Conservation (phyloP, 345 rosid genomes). For the Eucalyptus guilfoylei region DNA sequence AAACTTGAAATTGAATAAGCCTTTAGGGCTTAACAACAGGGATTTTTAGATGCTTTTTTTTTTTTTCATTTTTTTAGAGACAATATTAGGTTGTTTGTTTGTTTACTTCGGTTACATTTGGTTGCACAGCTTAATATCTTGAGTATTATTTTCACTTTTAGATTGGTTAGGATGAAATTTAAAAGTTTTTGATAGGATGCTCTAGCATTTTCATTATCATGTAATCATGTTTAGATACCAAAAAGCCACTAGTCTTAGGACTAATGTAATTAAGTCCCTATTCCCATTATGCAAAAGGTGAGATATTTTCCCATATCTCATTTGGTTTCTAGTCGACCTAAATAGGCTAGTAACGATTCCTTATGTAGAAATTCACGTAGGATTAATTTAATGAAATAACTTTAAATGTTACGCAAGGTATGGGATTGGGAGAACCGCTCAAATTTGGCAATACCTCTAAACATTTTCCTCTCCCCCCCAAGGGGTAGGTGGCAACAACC, state of each 20-base stretch:
- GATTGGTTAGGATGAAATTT: background rate
- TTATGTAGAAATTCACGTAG: too few species aligned
- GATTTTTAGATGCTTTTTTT: background rate
- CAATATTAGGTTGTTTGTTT: too few species aligned
- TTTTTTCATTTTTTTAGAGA: too few species aligned
- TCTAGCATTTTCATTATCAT: background rate
- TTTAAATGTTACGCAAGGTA: too few species aligned
- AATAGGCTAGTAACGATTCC: fast-evolving
- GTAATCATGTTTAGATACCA: background rate
- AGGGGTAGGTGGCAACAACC: too few species aligned
- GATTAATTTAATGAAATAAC: too few species aligned
- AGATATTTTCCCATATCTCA: background rate
- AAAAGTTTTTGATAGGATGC: background rate
- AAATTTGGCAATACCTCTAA: too few species aligned
- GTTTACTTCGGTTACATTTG: too few species aligned
- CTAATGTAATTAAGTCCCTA: background rate
- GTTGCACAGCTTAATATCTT: too few species aligned
- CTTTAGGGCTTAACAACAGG: background rate
- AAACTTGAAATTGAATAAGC: too few species aligned
- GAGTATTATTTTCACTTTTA: background rate
- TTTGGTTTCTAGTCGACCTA: background rate
- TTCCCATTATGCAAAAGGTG: background rate
- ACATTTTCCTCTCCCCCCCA: too few species aligned
- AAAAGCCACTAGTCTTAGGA: background rate
- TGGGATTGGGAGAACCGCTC: too few species aligned